Evolutionary conservation across 495 filamentous ascomycete species (phyloP).

Genomic region (Podospora anserina): DNA sequence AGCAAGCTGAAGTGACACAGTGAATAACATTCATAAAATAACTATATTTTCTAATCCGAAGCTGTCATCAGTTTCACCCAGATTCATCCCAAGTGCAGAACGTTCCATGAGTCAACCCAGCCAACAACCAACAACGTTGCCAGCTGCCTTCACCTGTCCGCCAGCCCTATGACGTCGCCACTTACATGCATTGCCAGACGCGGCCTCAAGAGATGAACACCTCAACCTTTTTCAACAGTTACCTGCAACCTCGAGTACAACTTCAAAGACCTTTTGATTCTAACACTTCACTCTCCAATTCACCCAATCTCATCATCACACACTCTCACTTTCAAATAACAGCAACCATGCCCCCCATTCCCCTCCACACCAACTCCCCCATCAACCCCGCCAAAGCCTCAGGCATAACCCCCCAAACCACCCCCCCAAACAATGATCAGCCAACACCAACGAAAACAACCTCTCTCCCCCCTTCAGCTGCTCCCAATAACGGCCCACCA

Average conservation of each 20-base stretch:
- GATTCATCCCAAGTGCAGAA: neutral
- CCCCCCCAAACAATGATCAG: conserved; percentile 36
- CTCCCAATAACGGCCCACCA: conserved; percentile 38
- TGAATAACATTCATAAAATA: neutral
- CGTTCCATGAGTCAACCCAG: neutral
- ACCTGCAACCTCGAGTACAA: neutral
- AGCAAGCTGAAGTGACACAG: neutral
- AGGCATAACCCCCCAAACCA: conserved; percentile 50
- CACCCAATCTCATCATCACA: neutral
- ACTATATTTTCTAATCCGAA: neutral
- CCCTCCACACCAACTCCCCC: conserved; percentile 57
- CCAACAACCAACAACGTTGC: neutral
- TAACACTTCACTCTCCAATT: neutral
- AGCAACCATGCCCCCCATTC: conserved; percentile 54
- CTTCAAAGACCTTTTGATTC: neutral
- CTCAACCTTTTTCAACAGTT: neutral
- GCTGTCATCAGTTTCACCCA: neutral
- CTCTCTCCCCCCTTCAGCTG: conserved; percentile 22
- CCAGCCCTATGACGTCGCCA: conserved; percentile 30
- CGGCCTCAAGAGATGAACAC: conserved; percentile 6
- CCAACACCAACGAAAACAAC: conserved; percentile 45
- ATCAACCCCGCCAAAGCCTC: conserved; percentile 54
- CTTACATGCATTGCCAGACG: conserved; percentile 13
- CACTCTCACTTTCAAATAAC: neutral
- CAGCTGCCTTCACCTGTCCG: conserved; percentile 22